These are phyloP conservation scores for Lipomyces yamanashiensis DNA, from an alignment of 805 yeast species.

Conservation along the genomic window DNA sequence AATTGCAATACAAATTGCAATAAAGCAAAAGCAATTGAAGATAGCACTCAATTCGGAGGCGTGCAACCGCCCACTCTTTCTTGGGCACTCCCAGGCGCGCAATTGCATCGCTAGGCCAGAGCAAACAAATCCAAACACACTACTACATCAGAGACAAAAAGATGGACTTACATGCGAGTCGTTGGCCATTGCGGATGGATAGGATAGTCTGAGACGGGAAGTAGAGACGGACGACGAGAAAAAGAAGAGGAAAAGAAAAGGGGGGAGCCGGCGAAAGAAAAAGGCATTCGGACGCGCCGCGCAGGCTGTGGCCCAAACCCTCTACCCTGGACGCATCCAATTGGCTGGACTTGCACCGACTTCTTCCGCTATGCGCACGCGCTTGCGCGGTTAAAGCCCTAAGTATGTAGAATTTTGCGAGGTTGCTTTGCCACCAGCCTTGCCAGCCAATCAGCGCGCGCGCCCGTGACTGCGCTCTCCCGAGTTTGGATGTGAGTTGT, in stretches of 20 bases:
- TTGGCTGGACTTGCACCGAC: constrained; percentile 18
- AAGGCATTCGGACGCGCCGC: constrained; percentile 16
- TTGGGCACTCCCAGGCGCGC: too few species aligned
- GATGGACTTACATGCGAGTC: constrained; percentile 25
- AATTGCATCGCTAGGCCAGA: background rate
- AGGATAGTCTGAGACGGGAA: constrained; percentile 3
- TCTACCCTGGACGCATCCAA: constrained; percentile 4
- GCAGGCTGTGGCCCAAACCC: constrained; percentile 10
- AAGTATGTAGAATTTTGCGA: background rate
- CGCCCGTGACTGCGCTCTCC: constrained; percentile 11
- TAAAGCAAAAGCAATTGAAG: background rate
- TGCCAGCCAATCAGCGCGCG: constrained; percentile 19
- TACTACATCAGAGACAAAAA: background rate
- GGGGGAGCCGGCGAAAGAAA: constrained; percentile 14
- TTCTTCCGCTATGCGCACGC: constrained; percentile 7
- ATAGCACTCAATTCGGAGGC: background rate
- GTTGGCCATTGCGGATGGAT: constrained; percentile 25
- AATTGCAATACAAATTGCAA: too few species aligned
- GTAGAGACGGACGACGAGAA: constrained; percentile 11
- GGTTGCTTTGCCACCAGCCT: background rate
- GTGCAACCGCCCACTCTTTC: background rate
- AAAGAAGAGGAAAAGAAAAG: constrained; percentile 14
- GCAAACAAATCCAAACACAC: background rate
- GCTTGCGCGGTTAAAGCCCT: background rate
- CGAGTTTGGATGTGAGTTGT: background rate